phyloP scores from a whole-genome alignment of 192 early-diverging fungal species.

The Backusella tuberculispora region DNA sequence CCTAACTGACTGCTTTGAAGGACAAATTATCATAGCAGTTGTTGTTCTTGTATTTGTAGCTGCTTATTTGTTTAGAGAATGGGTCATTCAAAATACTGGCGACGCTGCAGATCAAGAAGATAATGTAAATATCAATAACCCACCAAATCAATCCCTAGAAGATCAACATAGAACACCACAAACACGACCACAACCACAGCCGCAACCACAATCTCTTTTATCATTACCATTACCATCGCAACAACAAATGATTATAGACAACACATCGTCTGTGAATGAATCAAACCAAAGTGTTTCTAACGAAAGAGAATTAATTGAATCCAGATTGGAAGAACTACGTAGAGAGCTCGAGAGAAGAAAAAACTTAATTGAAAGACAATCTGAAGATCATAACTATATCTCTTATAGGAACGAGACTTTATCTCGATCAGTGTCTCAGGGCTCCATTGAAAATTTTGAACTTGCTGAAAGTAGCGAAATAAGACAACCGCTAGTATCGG shows the following conservation, averaged over 20 bases:
- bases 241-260: not conserved
- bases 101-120: not conserved
- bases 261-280: not conserved
- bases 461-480: not conserved
- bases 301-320: not conserved
- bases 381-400: not conserved
- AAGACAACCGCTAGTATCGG: not conserved
- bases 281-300: not conserved
- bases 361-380: not conserved
- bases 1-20: constrained; percentile 76
- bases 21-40: constrained; percentile 75
- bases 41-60: constrained; percentile 78
- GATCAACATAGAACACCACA: too few species aligned
- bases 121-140: not conserved
- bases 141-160: not conserved
- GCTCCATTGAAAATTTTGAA: not conserved
- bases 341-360: not conserved
- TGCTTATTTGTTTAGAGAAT: constrained; percentile 85
- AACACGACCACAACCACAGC: too few species aligned
- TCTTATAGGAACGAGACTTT: not conserved
- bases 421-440: not conserved
- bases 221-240: not conserved
- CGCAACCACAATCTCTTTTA: too few species aligned
- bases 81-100: constrained; percentile 66
- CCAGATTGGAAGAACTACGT: not conserved